Conservation (phyloP, 2,329 filamentous ascomycete species). For the Ophiostoma montium region DNA sequence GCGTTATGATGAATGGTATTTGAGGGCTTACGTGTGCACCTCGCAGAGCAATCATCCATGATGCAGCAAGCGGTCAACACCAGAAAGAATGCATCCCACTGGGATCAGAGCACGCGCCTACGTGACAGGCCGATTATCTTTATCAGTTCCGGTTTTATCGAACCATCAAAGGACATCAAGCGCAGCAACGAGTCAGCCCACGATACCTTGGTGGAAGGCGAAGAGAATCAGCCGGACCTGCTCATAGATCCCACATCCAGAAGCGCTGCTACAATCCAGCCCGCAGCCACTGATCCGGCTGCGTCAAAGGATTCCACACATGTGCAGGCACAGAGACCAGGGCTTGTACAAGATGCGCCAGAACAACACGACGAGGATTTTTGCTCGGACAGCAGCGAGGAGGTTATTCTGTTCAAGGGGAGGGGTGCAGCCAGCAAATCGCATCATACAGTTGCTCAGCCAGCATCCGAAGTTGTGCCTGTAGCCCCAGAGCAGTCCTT, state of each 20-base stretch:
- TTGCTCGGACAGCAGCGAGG: slow-evolving; percentile 50
- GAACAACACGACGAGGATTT: slow-evolving; percentile 12
- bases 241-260: background rate
- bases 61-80: slow-evolving; percentile 38
- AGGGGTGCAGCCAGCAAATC: background rate
- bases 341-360: background rate
- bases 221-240: background rate
- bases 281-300: too few species aligned
- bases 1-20: too few species aligned
- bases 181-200: background rate
- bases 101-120: slow-evolving; percentile 27
- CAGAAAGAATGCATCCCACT: slow-evolving; percentile 28
- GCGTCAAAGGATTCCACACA: too few species aligned
- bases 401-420: slow-evolving; percentile 52
- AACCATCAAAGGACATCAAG: slow-evolving; percentile 27
- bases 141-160: slow-evolving; percentile 36
- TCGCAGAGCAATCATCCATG: slow-evolving; percentile 24
- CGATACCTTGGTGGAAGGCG: background rate
- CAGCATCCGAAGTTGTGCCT: background rate
- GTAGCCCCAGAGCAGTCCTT: background rate
- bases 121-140: slow-evolving; percentile 36
- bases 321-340: too few species aligned
- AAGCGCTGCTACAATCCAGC: too few species aligned
- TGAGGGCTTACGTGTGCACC: background rate
- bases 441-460: background rate